These are phyloP conservation scores for Crithidia thermophila DNA, from an alignment of 208 protist genomes.

Conservation along the genomic window DNA sequence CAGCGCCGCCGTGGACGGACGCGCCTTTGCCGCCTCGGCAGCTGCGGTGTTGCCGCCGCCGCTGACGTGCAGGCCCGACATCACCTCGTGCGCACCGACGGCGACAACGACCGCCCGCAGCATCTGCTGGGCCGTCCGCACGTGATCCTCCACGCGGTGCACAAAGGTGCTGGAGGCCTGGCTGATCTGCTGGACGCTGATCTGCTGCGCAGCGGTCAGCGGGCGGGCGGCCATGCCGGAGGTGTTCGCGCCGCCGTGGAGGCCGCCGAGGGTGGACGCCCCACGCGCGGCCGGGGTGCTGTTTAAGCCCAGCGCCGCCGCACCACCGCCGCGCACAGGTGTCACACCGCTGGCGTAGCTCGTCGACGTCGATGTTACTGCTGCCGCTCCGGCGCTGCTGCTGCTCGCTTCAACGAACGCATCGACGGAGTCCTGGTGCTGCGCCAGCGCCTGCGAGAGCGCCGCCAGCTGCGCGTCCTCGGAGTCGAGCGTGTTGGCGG, in stretches of 20 bases:
- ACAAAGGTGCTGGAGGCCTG: conserved; percentile 45
- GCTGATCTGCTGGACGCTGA: conserved; percentile 40
- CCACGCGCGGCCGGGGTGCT: conserved; percentile 18
- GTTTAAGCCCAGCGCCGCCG: conserved; percentile 19
- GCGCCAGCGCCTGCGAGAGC: conserved; percentile 30
- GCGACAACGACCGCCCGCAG: conserved; percentile 37
- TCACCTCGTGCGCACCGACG: conserved; percentile 22
- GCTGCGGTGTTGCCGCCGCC: neutral
- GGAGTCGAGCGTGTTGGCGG: conserved; percentile 36
- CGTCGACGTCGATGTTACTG: no score
- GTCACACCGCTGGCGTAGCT: conserved; percentile 9
- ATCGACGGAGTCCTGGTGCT: conserved; percentile 34
- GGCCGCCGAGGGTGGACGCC: neutral
- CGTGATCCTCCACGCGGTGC: conserved; percentile 53
- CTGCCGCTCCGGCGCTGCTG: neutral
- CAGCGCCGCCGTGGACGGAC: conserved; percentile 20
- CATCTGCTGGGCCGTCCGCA: conserved; percentile 39
- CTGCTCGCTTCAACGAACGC: conserved; percentile 17
- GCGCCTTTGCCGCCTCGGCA: neutral
- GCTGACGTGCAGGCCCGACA: neutral
- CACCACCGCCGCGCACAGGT: conserved; percentile 11
- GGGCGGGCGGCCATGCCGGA: neutral
- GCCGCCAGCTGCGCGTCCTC: conserved; percentile 39
- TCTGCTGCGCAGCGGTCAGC: conserved; percentile 23
- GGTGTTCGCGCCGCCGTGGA: neutral